These are phyloP conservation scores for Ceratonia siliqua DNA, from an alignment of 306 rosid species.

Conservation along the genomic window DNA sequence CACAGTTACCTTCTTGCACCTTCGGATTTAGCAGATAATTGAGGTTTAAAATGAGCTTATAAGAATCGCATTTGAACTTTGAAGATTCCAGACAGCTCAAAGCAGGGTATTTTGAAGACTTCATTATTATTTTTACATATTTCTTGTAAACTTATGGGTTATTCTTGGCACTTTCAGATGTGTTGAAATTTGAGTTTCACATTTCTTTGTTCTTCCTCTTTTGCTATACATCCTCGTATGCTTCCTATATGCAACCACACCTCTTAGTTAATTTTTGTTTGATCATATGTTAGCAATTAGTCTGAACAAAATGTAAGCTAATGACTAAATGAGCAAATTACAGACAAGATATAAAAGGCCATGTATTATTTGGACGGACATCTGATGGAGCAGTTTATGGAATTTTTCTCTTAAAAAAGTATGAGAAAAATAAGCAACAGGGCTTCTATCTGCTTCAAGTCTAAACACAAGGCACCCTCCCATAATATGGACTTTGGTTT, in stretches of 20 bases:
- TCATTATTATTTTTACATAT: background rate
- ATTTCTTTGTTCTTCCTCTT: background rate
- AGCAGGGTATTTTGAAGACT: background rate
- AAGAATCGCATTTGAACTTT: background rate
- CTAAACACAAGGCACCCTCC: background rate
- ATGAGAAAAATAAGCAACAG: too few relatives aligned
- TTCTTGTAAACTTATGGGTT: background rate
- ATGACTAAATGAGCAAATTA: background rate
- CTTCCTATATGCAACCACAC: constrained; percentile 4
- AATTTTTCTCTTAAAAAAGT: too few relatives aligned
- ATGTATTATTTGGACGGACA: background rate
- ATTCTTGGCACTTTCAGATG: background rate
- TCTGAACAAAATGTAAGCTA: constrained; percentile 3
- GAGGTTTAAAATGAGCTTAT: background rate
- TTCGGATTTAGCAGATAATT: background rate
- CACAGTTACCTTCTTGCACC: background rate
- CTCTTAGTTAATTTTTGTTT: background rate
- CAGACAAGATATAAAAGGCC: background rate
- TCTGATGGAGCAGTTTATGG: background rate
- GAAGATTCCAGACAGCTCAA: background rate
- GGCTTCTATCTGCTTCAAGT: background rate
- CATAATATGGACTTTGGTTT: background rate
- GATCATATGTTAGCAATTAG: background rate
- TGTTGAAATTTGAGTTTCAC: background rate
- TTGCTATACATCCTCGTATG: background rate